Percentiles rank a stretch among this genome's conserved stretches.
Conservation (phyloP, 768 basidiomycete species). For the Hericium coralloides region DNA sequence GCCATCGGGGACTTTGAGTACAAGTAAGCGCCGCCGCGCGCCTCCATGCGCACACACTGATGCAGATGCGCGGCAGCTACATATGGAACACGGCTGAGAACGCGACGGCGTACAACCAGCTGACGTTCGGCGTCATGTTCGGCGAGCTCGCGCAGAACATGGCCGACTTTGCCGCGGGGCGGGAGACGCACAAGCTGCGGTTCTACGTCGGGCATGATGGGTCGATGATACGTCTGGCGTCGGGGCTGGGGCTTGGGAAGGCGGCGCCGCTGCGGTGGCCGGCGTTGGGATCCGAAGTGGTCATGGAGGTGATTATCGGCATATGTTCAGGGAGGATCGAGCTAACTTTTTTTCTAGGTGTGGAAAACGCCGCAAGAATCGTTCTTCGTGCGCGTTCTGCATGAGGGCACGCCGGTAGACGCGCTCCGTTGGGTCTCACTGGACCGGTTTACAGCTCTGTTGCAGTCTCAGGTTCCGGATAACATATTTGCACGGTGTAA, state of each 20-base stretch:
- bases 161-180: conserved; percentile 22
- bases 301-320: conserved; percentile 30
- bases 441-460: conserved; percentile 24
- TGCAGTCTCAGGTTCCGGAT: conserved; percentile 27
- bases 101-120: conserved; percentile 32
- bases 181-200: conserved; percentile 27
- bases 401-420: conserved; percentile 33
- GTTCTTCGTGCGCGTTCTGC: conserved; percentile 33
- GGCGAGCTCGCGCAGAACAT: conserved; percentile 34
- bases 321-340: neutral
- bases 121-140: conserved; percentile 41
- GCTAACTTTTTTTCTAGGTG: conserved; percentile 22
- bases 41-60: neutral
- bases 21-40: conserved; percentile 20
- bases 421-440: conserved; percentile 29
- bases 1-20: conserved; percentile 32
- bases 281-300: conserved; percentile 36
- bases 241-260: conserved; percentile 32
- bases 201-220: conserved; percentile 43
- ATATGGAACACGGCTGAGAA: conserved; percentile 41
- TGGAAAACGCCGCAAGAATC: conserved; percentile 22
- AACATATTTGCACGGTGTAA: conserved; percentile 22
- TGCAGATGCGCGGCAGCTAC: conserved; percentile 24
- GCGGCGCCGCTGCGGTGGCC: conserved; percentile 33
- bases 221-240: conserved; percentile 31